Evolutionary conservation across 805 yeast genomes (phyloP), one percentile per base, ranked within the genome.

Genomic region (Blastobotrys peoriensis): DNA sequence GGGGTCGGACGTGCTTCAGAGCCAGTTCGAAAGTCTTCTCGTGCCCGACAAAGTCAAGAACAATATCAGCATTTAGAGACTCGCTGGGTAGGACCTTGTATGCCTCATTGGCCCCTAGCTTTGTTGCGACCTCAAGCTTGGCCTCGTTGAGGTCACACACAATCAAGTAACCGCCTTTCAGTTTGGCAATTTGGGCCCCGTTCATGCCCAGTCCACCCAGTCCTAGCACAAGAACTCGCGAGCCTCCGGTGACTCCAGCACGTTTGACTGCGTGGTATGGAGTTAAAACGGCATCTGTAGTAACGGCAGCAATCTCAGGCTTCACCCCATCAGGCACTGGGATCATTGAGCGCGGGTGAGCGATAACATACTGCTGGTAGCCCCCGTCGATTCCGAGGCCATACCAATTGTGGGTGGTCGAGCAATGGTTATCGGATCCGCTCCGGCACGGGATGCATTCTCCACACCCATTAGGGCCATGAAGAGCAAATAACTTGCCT

Each of bases 81-180:
- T 65, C 54, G 3, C 55, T 40, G 41, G 49, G 40, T 4, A 48
- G 28, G 43, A 66, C 66, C 6, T 67, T 62, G 46, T 66, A 55
- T 36, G 67, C 70, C 39, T 67, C 73, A 48, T 64, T 56, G 3
- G 77, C 78, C 1, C 76, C 76, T 23, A 55, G 54, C 13, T 54
- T 48, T 17, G 50, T 41, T 2, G 71, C 76, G 10, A 55, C 34
- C 1, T 49, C 45, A 33, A 49, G 51, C n/a, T 60, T 37, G 4
- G 57, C 64, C 8, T 48, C 47, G 49, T 68, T 68, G 13, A 53
- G 41, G 21, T 60, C 64, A 20, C 51, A 45, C 17, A 52, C 43
- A 22, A 46, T 35, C 30, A 58, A 58, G 40, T 53, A 56, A 3
- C 53, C 45, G 6, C 38, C 43, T 9, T 30, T 18, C 10, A 33